phyloP scores from a whole-genome alignment of 2,329 filamentous ascomycete genomes.

The Lasiodiplodia citricola region DNA sequence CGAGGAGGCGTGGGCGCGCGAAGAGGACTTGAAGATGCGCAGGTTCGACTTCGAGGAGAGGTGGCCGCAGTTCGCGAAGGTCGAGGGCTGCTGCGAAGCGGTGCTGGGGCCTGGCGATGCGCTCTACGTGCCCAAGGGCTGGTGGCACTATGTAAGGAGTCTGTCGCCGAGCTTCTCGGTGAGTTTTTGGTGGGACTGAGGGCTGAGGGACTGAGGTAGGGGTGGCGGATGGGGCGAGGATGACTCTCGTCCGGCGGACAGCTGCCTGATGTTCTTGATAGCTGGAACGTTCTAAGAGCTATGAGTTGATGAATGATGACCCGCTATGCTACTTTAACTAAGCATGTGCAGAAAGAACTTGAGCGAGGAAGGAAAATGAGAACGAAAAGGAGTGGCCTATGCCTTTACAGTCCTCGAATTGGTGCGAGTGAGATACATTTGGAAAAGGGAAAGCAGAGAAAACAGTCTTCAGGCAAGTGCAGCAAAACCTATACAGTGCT shows the following conservation, averaged over 20 bases:
- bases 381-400: too few species aligned
- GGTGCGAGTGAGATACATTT: too few species aligned
- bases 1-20: constrained; percentile 45
- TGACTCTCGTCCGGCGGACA: background rate
- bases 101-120: constrained; percentile 82
- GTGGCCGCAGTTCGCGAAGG: constrained; percentile 61
- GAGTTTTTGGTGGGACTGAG: constrained; percentile 88
- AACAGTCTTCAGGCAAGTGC: background rate
- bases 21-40: constrained; percentile 46
- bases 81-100: constrained; percentile 73
- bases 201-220: background rate
- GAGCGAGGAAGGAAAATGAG: too few species aligned
- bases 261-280: too few species aligned
- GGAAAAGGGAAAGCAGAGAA: too few species aligned
- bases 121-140: constrained; percentile 88
- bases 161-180: constrained; percentile 89
- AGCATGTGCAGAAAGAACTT: too few species aligned
- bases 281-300: too few species aligned
- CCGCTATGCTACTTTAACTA: too few species aligned
- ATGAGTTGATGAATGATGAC: too few species aligned
- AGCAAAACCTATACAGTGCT: background rate
- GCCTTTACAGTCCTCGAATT: too few species aligned
- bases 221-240: background rate
- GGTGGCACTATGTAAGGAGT: constrained; percentile 97
- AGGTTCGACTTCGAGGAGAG: constrained; percentile 40